phyloP scores from a whole-genome alignment of 805 yeast genomes.

The Soucietia sequanensis region DNA sequence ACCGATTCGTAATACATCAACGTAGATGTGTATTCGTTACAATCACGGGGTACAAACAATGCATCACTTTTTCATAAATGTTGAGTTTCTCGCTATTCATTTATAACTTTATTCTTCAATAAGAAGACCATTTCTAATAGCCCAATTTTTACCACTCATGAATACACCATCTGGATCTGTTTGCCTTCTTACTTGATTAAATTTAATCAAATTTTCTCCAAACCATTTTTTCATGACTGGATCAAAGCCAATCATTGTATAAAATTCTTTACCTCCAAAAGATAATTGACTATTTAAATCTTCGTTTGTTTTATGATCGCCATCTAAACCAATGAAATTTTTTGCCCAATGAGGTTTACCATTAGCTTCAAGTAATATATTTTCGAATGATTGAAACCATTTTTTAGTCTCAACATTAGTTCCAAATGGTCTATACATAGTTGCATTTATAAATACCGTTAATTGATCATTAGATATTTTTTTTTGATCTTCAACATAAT shows the following conservation, averaged over 20 bases:
- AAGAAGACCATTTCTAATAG: slow-evolving; percentile 71
- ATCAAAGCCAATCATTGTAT: slow-evolving; percentile 79
- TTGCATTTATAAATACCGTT: slow-evolving; percentile 86
- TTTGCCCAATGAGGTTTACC: slow-evolving; percentile 99
- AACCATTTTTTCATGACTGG: slow-evolving; percentile 73
- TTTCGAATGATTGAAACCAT: slow-evolving; percentile 87
- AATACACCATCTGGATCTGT: slow-evolving; percentile 84
- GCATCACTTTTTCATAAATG: no score
- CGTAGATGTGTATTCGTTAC: no score
- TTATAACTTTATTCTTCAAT: slow-evolving; percentile 21
- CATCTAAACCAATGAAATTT: slow-evolving; percentile 69
- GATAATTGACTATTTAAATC: slow-evolving; percentile 40
- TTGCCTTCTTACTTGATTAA: slow-evolving; percentile 60
- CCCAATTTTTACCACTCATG: slow-evolving; percentile 77
- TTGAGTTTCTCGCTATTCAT: not conserved
- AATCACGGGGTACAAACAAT: no score
- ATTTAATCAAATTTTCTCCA: slow-evolving; percentile 64
- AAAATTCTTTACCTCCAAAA: slow-evolving; percentile 48
- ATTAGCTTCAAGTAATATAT: slow-evolving; percentile 68
- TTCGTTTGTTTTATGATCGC: slow-evolving; percentile 30
- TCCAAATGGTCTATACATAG: slow-evolving; percentile 93
- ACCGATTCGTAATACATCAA: no score
- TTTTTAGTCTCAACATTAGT: slow-evolving; percentile 67
- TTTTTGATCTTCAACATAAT: slow-evolving; percentile 45
- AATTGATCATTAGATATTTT: slow-evolving; percentile 69